These are phyloP conservation scores for Trametes cinnabarina DNA, from an alignment of 768 basidiomycete species.

Conservation along the genomic window DNA sequence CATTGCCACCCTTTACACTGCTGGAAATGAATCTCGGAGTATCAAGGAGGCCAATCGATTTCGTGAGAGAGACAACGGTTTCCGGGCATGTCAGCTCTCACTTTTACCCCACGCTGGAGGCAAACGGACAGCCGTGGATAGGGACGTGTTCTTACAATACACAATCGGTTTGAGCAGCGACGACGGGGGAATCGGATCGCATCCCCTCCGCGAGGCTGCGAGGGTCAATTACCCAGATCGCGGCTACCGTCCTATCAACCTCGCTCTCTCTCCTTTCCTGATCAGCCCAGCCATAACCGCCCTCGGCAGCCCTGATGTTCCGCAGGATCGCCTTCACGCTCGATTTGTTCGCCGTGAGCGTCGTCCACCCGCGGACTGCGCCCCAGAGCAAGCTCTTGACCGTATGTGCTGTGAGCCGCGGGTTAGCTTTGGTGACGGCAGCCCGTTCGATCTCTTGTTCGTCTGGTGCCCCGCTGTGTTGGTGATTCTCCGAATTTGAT, in stretches of 20 bases:
- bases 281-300: slow-evolving; percentile 28
- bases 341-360: slow-evolving; percentile 81
- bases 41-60: too few relatives aligned
- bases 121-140: too few relatives aligned
- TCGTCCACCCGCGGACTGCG: slow-evolving; percentile 70
- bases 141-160: too few relatives aligned
- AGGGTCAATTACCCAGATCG: slow-evolving; percentile 77
- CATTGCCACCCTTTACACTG: too few relatives aligned
- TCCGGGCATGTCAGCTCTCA: too few relatives aligned
- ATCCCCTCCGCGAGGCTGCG: slow-evolving; percentile 72
- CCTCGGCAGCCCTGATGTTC: slow-evolving; percentile 50
- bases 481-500: too few relatives aligned
- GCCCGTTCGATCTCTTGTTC: slow-evolving; percentile 50
- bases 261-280: not conserved
- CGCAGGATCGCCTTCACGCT: slow-evolving; percentile 74
- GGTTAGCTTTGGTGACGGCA: slow-evolving; percentile 51
- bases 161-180: too few relatives aligned
- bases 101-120: too few relatives aligned
- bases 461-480: not conserved
- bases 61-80: too few relatives aligned
- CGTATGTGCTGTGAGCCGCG: slow-evolving; percentile 73
- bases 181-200: slow-evolving; percentile 31
- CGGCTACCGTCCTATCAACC: slow-evolving; percentile 30
- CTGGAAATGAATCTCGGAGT: too few relatives aligned
- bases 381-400: slow-evolving; percentile 72